These are phyloP conservation scores for Cryphonectria nitschkei DNA, from an alignment of 2,329 filamentous ascomycete genomes.

Conservation along the genomic window DNA sequence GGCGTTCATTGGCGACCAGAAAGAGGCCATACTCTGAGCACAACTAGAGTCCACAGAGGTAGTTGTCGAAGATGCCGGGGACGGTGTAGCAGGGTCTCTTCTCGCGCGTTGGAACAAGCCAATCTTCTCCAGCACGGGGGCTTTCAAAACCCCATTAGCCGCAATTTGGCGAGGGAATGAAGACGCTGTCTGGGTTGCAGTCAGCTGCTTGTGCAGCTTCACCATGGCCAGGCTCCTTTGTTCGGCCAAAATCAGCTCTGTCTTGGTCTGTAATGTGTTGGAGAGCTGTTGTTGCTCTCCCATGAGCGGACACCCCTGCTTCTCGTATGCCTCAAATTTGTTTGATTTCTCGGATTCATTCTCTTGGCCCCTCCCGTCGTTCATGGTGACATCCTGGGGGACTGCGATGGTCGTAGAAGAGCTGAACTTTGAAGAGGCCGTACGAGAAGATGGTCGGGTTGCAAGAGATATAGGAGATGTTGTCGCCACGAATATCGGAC, in stretches of 20 bases:
- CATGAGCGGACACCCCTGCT: conserved; percentile 17
- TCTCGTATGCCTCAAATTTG: conserved; percentile 21
- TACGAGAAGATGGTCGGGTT: conserved; percentile 11
- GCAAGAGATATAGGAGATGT: conserved; percentile 6
- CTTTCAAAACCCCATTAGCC: conserved; percentile 35
- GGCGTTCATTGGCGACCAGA: conserved; percentile 24
- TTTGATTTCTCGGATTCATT: conserved; percentile 13
- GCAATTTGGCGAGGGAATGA: conserved; percentile 26
- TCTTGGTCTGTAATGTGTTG: conserved; percentile 47
- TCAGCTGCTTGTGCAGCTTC: conserved; percentile 49
- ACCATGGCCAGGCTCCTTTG: conserved; percentile 54
- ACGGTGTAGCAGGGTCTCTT: conserved; percentile 44
- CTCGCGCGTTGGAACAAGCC: conserved; percentile 48
- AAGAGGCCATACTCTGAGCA: conserved; percentile 39
- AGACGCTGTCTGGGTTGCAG: conserved; percentile 37
- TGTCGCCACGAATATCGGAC: conserved; percentile 8
- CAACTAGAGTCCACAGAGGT: conserved; percentile 41
- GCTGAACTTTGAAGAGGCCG: conserved; percentile 14
- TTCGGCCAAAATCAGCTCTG: conserved; percentile 52
- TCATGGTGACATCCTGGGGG: conserved; percentile 25
- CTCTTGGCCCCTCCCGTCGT: not conserved
- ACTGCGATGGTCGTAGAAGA: conserved; percentile 28
- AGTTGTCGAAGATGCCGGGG: conserved; percentile 37
- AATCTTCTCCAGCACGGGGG: conserved; percentile 53
- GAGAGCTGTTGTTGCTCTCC: not conserved